These are phyloP conservation scores for Quercus suber DNA, from an alignment of 306 rosid genomes.

Conservation along the genomic window DNA sequence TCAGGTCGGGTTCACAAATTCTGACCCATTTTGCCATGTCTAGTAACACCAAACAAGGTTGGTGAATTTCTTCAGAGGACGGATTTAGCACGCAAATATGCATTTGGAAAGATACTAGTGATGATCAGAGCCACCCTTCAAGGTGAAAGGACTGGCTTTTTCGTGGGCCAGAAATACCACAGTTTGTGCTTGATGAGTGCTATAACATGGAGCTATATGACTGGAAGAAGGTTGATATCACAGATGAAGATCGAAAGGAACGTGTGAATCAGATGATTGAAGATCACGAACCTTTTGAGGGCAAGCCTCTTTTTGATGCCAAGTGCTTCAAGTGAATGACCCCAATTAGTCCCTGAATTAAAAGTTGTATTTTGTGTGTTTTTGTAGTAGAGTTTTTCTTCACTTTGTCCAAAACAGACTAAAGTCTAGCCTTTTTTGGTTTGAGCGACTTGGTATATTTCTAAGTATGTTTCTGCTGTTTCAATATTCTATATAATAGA, in stretches of 20 bases:
- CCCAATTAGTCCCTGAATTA: not conserved
- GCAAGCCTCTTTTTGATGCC: slow-evolving; percentile 75
- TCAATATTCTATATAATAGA: slow-evolving; percentile 1
- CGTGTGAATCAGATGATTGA: slow-evolving; percentile 80
- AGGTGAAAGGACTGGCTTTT: slow-evolving; percentile 95
- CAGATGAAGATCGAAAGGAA: slow-evolving; percentile 74
- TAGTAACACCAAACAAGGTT: slow-evolving; percentile 53
- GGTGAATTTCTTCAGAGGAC: slow-evolving; percentile 87
- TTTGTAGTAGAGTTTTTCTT: slow-evolving; percentile 13
- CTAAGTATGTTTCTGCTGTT: not conserved
- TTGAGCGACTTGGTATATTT: not conserved
- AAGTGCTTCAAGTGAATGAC: slow-evolving; percentile 71
- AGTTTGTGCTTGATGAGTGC: slow-evolving; percentile 79
- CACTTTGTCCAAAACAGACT: not conserved
- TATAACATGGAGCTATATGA: slow-evolving; percentile 88
- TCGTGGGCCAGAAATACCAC: slow-evolving; percentile 77
- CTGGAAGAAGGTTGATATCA: slow-evolving; percentile 78
- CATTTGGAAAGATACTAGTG: slow-evolving; percentile 89
- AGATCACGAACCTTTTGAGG: slow-evolving; percentile 84
- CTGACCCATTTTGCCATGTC: too few species aligned
- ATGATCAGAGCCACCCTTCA: slow-evolving; percentile 71
- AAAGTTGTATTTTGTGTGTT: slow-evolving; percentile 21
- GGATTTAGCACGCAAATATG: slow-evolving; percentile 89
- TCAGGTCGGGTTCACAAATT: too few species aligned
- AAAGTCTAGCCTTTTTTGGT: not conserved